These are phyloP conservation scores for Calamus simplicifolius DNA, from an alignment of 176 grass and related monocot species.

Conservation along the genomic window DNA sequence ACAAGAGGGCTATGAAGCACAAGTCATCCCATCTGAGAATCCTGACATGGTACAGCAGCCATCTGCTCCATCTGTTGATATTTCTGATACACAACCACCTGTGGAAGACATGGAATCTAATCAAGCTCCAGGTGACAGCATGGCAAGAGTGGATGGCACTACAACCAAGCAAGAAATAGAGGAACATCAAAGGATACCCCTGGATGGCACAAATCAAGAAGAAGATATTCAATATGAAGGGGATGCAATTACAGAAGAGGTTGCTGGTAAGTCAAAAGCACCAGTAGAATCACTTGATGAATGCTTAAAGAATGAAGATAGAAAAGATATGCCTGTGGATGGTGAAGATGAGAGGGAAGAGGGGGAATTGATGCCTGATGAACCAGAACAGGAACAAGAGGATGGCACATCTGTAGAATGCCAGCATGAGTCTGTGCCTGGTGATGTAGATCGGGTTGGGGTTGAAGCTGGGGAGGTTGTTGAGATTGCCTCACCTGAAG, in stretches of 20 bases:
- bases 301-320: slow-evolving; percentile 13
- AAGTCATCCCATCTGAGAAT: slow-evolving; percentile 31
- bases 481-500: too few species aligned
- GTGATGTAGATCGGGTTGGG: too few species aligned
- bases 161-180: slow-evolving; percentile 52
- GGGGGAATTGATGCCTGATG: slow-evolving; percentile 67
- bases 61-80: slow-evolving; percentile 25
- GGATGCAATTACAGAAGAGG: slow-evolving; percentile 31
- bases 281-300: slow-evolving; percentile 20
- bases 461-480: too few species aligned
- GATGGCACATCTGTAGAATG: slow-evolving; percentile 20
- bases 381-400: slow-evolving; percentile 57
- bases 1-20: slow-evolving; percentile 33
- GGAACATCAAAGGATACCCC: slow-evolving; percentile 20
- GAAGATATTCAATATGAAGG: slow-evolving; percentile 38
- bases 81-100: slow-evolving; percentile 37
- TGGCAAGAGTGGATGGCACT: slow-evolving; percentile 39
- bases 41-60: slow-evolving; percentile 18
- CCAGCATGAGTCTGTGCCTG: background rate
- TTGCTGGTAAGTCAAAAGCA: slow-evolving; percentile 26
- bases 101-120: slow-evolving; percentile 61
- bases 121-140: slow-evolving; percentile 31
- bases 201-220: slow-evolving; percentile 41
- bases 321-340: slow-evolving; percentile 45
- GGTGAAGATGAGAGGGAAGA: slow-evolving; percentile 83